These are phyloP conservation scores for Parietichytrium sp. DNA, from an alignment of 108 stramenopile species.

Conservation along the genomic window DNA sequence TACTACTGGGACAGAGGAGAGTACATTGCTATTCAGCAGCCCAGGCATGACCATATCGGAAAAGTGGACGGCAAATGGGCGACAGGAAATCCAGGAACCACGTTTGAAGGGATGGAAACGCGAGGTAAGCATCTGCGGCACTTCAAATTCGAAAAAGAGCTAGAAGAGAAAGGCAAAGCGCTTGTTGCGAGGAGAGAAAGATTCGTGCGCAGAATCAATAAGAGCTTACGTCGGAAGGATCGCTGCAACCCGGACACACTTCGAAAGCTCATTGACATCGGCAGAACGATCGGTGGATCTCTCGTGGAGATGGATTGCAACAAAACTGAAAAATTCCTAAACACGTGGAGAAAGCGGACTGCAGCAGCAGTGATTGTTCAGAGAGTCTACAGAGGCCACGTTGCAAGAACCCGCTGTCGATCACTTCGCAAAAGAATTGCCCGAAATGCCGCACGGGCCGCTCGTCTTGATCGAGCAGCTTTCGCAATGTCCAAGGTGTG, in stretches of 20 bases:
- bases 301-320: slow-evolving; percentile 11
- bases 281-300: neutral
- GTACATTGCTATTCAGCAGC: slow-evolving; percentile 29
- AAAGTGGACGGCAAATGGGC: slow-evolving; percentile 15
- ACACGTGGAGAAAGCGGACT: neutral
- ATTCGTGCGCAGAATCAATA: neutral
- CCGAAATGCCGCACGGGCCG: neutral
- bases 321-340: neutral
- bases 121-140: neutral
- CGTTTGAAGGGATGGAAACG: neutral
- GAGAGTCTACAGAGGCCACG: neutral
- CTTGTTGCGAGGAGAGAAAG: neutral
- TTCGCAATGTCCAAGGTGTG: neutral
- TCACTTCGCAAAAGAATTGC: neutral
- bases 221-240: slow-evolving; percentile 5
- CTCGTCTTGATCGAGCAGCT: neutral
- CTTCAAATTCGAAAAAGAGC: neutral
- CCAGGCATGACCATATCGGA: neutral
- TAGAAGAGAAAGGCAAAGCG: slow-evolving; percentile 4
- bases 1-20: slow-evolving; percentile 25
- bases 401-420: neutral
- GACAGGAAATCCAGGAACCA: neutral
- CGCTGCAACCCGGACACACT: neutral
- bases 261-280: neutral
- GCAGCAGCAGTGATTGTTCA: neutral